Evolutionary conservation across 495 filamentous ascomycete species (phyloP), one percentile per base, ranked within the genome.

Genomic region (Sphaerosporella brunnea): DNA sequence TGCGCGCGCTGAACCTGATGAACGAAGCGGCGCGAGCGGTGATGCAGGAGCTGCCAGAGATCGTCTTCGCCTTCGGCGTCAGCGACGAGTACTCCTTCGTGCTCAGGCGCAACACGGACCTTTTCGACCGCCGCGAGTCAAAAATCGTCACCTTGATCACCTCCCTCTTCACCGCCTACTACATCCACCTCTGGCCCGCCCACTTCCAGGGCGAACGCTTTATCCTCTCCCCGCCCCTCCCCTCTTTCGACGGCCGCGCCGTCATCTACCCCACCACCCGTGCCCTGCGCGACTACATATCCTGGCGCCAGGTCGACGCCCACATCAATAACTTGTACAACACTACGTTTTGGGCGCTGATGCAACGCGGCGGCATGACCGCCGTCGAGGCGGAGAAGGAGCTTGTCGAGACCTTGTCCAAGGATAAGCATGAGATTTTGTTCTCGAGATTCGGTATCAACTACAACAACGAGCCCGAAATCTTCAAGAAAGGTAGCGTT

Each of bases 321-420:
- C 90, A 97, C 62, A 88, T 97, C 54, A 97, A 97, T 63, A 97
- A 97, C 59, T 70, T 96, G 13, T 95, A 93, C 63, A 97, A 97
- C 57, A 97, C 90, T 0, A 87, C 85, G 0, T 96, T 95, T 60
- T 96, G 90, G 90, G 70, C 78, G 0, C 68, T 96, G 56, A 78
- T 95, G 20, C 72, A 79, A 44, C 66, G 74, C 35, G 87, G 85
- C 0, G 81, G 78, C 0, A 73, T 90, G 68, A 75, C 72, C 39
- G 69, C 71, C 7, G 78, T 72, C 16, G 77, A 83, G 53, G 90
- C 90, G 0, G 90, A 94, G 61, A 70, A 78, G 55, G 73, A 71
- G 42, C 68, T 96, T 23, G 75, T 79, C 78, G 86, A 87, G 1
- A 92, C 88, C 0, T 62, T 84, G 1, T 73, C 88, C 0, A 68